These are phyloP conservation scores for Pyrenophora seminiperda DNA, from an alignment of 2,329 filamentous ascomycete species.

Conservation along the genomic window DNA sequence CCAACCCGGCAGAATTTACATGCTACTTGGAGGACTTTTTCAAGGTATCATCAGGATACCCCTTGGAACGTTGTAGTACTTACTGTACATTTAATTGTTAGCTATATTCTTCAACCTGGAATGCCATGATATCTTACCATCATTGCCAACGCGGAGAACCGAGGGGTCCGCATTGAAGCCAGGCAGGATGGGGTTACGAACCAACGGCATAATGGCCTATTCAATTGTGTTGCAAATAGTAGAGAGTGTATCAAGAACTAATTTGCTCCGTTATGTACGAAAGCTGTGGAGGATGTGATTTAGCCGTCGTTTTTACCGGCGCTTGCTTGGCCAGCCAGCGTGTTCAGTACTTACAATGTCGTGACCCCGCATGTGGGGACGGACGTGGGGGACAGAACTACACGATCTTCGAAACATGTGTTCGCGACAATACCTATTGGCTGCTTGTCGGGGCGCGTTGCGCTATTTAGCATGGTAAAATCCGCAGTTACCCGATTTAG, in stretches of 20 bases:
- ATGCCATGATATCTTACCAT: slow-evolving; percentile 31
- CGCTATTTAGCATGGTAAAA: too few species aligned
- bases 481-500: too few species aligned
- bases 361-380: background rate
- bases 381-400: background rate
- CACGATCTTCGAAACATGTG: too few species aligned
- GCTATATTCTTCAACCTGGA: background rate
- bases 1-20: background rate
- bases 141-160: slow-evolving; percentile 55
- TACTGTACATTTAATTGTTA: slow-evolving; percentile 4
- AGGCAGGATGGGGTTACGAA: slow-evolving; percentile 59
- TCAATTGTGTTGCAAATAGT: background rate
- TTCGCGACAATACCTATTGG: too few species aligned
- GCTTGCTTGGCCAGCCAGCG: slow-evolving; percentile 7
- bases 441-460: too few species aligned
- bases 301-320: slow-evolving; percentile 19
- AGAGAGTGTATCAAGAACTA: background rate
- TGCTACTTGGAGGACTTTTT: too few species aligned
- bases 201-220: slow-evolving; percentile 36
- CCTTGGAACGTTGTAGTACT: slow-evolving; percentile 1
- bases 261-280: background rate
- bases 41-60: background rate
- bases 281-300: background rate
- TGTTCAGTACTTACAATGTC: background rate
- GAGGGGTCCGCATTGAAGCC: slow-evolving; percentile 69